Percentiles rank a stretch among this genome's conserved stretches.
phyloP scores from a whole-genome alignment of 345 rosid species.

The Lepidium didymum region DNA sequence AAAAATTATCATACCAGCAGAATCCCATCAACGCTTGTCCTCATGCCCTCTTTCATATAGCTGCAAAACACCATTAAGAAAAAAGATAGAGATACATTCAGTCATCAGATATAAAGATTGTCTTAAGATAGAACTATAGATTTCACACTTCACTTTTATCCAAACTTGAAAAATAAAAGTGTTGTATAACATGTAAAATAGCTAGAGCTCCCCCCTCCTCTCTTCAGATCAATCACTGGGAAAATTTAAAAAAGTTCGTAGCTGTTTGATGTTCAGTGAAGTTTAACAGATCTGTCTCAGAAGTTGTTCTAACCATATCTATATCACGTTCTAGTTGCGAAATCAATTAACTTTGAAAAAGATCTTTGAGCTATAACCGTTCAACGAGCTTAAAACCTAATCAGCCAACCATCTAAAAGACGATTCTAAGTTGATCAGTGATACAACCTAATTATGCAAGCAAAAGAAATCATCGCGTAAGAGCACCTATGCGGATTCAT shows the following conservation, averaged over 20 bases:
- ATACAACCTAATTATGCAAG: not conserved
- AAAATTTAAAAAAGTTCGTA: not conserved
- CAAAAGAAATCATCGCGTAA: not conserved
- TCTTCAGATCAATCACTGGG: slow-evolving; percentile 6
- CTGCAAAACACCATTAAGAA: slow-evolving; percentile 34
- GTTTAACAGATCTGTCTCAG: not conserved
- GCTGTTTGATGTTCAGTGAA: not conserved
- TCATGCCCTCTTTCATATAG: slow-evolving; percentile 96
- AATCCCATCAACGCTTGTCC: slow-evolving; percentile 92
- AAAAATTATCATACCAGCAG: slow-evolving; percentile 53
- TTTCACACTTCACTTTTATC: not conserved
- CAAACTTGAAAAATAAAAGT: not conserved
- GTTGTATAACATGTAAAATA: not conserved
- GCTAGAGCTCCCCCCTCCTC: not conserved
- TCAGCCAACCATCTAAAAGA: not conserved
- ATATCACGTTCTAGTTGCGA: not conserved
- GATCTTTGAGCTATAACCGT: not conserved
- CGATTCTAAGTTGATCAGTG: not conserved
- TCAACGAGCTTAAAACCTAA: not conserved
- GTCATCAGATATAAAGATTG: not conserved
- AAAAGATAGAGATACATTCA: slow-evolving; percentile 2
- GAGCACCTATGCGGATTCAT: not conserved
- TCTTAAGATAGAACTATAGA: not conserved
- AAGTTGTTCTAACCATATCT: not conserved
- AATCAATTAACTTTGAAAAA: not conserved